phyloP scores from a whole-genome alignment of 106 monocot genomes.

The Vanilla planifolia region DNA sequence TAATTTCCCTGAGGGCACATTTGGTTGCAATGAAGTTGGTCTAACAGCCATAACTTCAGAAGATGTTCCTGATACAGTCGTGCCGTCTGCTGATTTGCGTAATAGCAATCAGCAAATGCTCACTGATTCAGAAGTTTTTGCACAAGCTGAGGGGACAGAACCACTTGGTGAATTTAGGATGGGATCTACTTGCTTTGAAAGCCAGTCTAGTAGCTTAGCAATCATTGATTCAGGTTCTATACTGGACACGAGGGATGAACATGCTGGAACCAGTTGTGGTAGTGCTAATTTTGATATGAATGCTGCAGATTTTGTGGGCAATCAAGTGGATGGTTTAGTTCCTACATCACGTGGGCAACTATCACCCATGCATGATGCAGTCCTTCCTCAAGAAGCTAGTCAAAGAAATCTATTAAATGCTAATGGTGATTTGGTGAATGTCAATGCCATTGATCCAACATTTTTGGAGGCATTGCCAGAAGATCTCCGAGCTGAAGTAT shows the following conservation, averaged over 20 bases:
- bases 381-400: constrained; percentile 19
- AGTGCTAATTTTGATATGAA: constrained; percentile 37
- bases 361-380: constrained; percentile 13
- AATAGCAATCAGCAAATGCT: constrained; percentile 24
- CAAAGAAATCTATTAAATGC: constrained; percentile 22
- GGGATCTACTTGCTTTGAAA: constrained; percentile 20
- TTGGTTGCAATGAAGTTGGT: constrained; percentile 2
- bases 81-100: constrained; percentile 7
- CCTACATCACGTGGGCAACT: constrained; percentile 17
- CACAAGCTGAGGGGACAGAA: constrained; percentile 11
- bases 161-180: constrained; percentile 9
- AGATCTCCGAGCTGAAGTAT: constrained; percentile 75
- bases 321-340: constrained; percentile 17
- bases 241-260: constrained; percentile 40
- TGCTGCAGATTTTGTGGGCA: constrained; percentile 14
- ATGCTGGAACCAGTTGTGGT: constrained; percentile 19
- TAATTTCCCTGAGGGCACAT: constrained; percentile 14
- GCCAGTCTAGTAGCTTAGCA: constrained; percentile 38
- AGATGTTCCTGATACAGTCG: constrained; percentile 17
- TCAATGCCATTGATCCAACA: constrained; percentile 78
- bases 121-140: constrained; percentile 22
- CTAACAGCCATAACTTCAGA: constrained; percentile 10
- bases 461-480: constrained; percentile 78
- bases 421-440: constrained; percentile 30
- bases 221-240: constrained; percentile 37